Conservation (phyloP, 345 rosid species). For the Camelina hispida region DNA sequence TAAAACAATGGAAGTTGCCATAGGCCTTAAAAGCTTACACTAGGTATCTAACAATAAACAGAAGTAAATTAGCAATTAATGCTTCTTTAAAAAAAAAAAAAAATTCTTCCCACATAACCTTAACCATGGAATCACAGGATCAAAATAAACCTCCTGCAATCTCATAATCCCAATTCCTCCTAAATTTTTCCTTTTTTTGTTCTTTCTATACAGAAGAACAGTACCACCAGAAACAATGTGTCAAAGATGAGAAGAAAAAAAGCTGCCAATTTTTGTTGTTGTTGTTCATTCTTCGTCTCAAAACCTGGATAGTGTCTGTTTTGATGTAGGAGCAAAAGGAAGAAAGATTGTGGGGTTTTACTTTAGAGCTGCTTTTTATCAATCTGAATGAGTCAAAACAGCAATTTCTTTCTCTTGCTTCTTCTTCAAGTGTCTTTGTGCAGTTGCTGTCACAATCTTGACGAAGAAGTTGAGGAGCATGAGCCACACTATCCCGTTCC, state of each 20-base stretch:
- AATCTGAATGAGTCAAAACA: conserved; percentile 47
- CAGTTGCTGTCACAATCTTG: conserved; percentile 83
- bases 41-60: conserved; percentile 20
- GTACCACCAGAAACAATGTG: conserved; percentile 32
- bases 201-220: conserved; percentile 31
- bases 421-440: conserved; percentile 71
- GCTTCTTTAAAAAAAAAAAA: neutral
- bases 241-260: conserved; percentile 30
- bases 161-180: conserved; percentile 32
- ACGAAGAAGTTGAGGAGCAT: conserved; percentile 87
- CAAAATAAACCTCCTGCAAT: conserved; percentile 45
- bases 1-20: neutral
- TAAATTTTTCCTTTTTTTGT: neutral
- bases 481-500: conserved; percentile 97
- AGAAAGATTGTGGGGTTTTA: conserved; percentile 1
- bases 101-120: conserved; percentile 20
- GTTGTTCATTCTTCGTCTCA: conserved; percentile 16
- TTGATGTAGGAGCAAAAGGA: conserved; percentile 24
- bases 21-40: neutral
- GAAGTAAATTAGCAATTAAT: conserved; percentile 29
- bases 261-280: neutral
- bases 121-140: conserved; percentile 30
- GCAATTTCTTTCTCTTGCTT: conserved; percentile 74
- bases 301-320: conserved; percentile 27
- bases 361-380: conserved; percentile 22